Percentiles rank a stretch among this genome's conserved stretches.
These are phyloP conservation scores for Tubosaeta sp. DNA, from an alignment of 768 basidiomycete genomes.

Conservation along the genomic window DNA sequence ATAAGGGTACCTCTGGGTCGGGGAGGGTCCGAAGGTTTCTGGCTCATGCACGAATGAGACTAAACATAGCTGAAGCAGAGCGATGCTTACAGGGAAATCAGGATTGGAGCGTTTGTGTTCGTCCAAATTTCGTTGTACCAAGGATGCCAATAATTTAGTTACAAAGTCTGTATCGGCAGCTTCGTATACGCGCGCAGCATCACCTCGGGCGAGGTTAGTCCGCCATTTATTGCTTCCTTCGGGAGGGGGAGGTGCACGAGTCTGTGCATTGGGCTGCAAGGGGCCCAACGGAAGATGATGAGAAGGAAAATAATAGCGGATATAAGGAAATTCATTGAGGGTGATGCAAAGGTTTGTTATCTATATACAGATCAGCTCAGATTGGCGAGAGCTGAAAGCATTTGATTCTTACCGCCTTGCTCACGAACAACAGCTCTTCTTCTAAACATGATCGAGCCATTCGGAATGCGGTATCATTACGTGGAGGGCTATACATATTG, in stretches of 20 bases:
- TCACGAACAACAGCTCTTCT: conserved; percentile 77
- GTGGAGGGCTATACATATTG: conserved; percentile 82
- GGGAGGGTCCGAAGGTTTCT: conserved; percentile 53
- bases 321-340: conserved; percentile 86
- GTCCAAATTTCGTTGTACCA: conserved; percentile 80
- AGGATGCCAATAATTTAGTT: conserved; percentile 77
- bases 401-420: conserved; percentile 50
- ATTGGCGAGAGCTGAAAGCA: background rate
- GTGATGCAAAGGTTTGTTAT: conserved; percentile 88
- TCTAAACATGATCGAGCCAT: conserved; percentile 72
- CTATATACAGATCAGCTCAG: conserved; percentile 35
- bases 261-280: conserved; percentile 62
- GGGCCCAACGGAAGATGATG: conserved; percentile 83
- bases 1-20: conserved; percentile 79
- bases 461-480: conserved; percentile 61
- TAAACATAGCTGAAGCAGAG: background rate
- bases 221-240: conserved; percentile 72
- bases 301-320: conserved; percentile 87
- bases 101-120: conserved; percentile 82
- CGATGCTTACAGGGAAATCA: conserved; percentile 73
- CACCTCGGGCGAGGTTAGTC: conserved; percentile 73
- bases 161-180: conserved; percentile 71
- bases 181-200: conserved; percentile 64
- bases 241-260: conserved; percentile 60
- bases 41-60: conserved; percentile 1